Conservation (phyloP, 345 rosid genomes). For the Mallotus nudiflorus region DNA sequence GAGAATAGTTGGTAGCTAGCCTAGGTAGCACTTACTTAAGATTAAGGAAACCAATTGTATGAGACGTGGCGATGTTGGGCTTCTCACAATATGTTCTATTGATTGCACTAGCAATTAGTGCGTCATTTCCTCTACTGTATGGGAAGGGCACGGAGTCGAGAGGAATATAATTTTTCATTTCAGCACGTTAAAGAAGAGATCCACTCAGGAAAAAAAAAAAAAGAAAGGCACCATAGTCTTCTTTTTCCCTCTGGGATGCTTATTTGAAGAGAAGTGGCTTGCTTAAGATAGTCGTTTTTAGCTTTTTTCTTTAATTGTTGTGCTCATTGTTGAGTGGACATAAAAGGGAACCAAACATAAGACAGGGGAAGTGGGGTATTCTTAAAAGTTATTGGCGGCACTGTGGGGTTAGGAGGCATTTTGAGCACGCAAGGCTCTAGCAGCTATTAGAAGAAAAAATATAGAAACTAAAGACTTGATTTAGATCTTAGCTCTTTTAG, state of each 20-base stretch:
- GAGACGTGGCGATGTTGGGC: background rate
- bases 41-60: background rate
- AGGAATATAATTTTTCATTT: background rate
- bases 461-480: background rate
- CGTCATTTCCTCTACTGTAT: slow-evolving; percentile 2
- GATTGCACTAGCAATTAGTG: too few species aligned
- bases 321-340: slow-evolving; percentile 21
- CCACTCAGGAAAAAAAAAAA: slow-evolving; percentile 18
- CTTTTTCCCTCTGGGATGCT: slow-evolving; percentile 20
- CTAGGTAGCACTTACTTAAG: slow-evolving; percentile 2
- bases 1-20: too few species aligned
- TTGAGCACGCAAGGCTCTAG: background rate
- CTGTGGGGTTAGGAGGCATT: background rate
- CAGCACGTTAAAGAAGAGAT: slow-evolving; percentile 14
- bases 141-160: slow-evolving; percentile 4
- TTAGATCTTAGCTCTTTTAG: background rate
- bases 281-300: slow-evolving; percentile 14
- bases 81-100: background rate
- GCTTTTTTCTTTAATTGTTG: slow-evolving; percentile 28
- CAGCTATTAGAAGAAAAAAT: background rate
- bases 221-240: slow-evolving; percentile 1
- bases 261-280: slow-evolving; percentile 21
- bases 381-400: background rate
- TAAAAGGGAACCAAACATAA: slow-evolving; percentile 10
- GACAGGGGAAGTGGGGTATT: slow-evolving; percentile 13